phyloP scores from a whole-genome alignment of 768 basidiomycete species.

The Lenzites betulinus region DNA sequence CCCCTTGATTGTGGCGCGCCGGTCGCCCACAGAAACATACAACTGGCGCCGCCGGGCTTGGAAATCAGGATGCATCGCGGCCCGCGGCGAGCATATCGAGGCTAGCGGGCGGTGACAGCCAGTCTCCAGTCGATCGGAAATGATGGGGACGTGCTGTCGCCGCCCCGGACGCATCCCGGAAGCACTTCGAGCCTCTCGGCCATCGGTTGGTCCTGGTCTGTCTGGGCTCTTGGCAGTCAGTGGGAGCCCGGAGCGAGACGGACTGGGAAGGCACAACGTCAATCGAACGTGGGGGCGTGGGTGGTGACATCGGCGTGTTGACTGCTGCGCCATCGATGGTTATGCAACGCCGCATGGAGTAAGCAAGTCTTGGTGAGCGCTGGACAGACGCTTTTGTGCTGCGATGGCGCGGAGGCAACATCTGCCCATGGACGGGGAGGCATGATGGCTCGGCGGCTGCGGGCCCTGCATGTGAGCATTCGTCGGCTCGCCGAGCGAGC shows the following conservation, averaged over 20 bases:
- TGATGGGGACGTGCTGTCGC: neutral
- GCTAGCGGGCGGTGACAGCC: neutral
- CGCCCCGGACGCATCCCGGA: too few relatives aligned
- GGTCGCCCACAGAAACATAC: constrained; percentile 6
- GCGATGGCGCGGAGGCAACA: neutral
- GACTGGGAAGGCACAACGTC: neutral
- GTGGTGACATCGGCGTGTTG: neutral
- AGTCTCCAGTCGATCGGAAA: neutral
- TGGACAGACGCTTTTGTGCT: neutral
- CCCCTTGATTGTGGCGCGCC: constrained; percentile 10
- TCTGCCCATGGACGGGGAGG: neutral
- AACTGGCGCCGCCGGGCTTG: neutral
- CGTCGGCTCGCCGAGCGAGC: neutral
- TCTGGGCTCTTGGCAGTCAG: too few relatives aligned
- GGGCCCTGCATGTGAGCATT: neutral
- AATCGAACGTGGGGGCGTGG: neutral
- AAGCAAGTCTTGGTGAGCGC: neutral
- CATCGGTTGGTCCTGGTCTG: too few relatives aligned
- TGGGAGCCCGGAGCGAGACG: neutral
- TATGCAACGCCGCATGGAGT: too few relatives aligned
- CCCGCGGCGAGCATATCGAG: neutral
- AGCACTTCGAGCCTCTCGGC: too few relatives aligned
- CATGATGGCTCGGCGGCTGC: neutral
- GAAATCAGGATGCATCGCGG: neutral
- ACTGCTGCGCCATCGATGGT: neutral